These are phyloP conservation scores for Rhodotorula babjevae DNA, from an alignment of 768 basidiomycete species.

Conservation along the genomic window DNA sequence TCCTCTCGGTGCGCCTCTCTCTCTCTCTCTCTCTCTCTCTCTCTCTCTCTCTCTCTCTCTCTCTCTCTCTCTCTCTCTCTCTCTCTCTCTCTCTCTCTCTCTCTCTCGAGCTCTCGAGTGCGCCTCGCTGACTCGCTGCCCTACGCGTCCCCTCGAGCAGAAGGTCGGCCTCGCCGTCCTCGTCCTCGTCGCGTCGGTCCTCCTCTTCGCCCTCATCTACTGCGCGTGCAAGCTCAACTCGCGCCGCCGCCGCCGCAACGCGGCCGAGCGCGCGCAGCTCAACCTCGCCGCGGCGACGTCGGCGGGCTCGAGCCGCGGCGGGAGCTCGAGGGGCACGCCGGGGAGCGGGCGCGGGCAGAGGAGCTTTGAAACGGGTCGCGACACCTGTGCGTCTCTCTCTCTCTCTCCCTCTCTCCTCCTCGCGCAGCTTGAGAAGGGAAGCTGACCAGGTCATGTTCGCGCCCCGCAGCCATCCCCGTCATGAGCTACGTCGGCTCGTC, in stretches of 20 bases:
- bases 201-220: constrained; percentile 1
- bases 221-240: constrained; percentile 12
- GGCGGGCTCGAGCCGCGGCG: not conserved
- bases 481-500: no score
- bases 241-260: constrained; percentile 1
- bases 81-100: no score
- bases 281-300: not conserved
- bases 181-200: not conserved
- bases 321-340: not conserved
- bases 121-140: not conserved
- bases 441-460: no score
- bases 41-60: no score
- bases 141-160: not conserved
- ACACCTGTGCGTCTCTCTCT: no score
- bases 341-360: no score
- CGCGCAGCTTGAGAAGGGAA: no score
- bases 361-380: not conserved
- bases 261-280: constrained; percentile 1
- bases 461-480: no score
- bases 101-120: no score
- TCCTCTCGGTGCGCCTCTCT: not conserved
- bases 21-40: no score
- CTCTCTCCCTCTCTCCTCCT: no score
- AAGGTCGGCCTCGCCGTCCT: constrained; percentile 17
- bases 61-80: no score